Percentiles rank a stretch among this genome's conserved stretches.
These are phyloP conservation scores for Serendipita sp. DNA, from an alignment of 768 basidiomycete genomes.

Conservation along the genomic window DNA sequence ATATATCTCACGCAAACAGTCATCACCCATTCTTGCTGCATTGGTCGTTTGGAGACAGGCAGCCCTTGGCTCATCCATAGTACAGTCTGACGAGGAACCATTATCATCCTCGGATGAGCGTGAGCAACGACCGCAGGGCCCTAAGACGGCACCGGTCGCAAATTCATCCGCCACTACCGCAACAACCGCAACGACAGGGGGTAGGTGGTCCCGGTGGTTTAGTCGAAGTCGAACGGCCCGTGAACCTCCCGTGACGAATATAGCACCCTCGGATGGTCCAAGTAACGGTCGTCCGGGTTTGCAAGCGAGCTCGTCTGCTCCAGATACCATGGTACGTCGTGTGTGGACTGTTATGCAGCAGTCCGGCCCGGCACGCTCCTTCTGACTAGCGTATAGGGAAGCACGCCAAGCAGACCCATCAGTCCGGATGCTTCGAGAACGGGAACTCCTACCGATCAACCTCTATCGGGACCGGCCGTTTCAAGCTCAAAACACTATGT, in stretches of 20 bases:
- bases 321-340: constrained; percentile 2
- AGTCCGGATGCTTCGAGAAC: not conserved
- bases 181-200: constrained; percentile 24
- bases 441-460: constrained; percentile 13
- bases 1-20: constrained; percentile 63
- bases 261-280: not conserved
- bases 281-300: constrained; percentile 10
- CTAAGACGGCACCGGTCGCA: constrained; percentile 20
- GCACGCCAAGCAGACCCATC: not conserved
- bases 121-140: constrained; percentile 22
- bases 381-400: not conserved
- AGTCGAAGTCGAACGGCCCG: constrained; percentile 30
- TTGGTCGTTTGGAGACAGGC: constrained; percentile 52
- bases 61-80: constrained; percentile 12
- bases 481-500: constrained; percentile 45
- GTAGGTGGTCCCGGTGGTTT: constrained; percentile 68
- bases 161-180: constrained; percentile 24
- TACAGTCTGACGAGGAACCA: constrained; percentile 17
- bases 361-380: not conserved
- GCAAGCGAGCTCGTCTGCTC: constrained; percentile 16
- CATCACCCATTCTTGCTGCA: constrained; percentile 58
- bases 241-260: constrained; percentile 3
- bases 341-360: too few relatives aligned
- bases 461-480: constrained; percentile 13
- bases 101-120: constrained; percentile 13